Evolutionary conservation across 441 rosid genomes (phyloP).

Genomic region (Adansonia madagascariensis): DNA sequence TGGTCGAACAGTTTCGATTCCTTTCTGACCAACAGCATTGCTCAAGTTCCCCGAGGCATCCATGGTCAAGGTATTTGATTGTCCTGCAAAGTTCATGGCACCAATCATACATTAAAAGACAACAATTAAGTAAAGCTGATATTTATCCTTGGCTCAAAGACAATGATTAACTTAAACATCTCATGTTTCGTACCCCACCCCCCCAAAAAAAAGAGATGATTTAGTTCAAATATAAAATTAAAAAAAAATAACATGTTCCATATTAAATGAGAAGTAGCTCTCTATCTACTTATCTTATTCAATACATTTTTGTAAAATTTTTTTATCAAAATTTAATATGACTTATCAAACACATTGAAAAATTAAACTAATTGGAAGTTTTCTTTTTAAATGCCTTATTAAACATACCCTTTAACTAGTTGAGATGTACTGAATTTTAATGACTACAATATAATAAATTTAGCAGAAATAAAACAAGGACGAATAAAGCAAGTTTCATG

Average conservation of each 20-base stretch:
- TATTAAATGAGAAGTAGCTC: too few species aligned
- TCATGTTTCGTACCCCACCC: background rate
- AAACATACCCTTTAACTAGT: background rate
- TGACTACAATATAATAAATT: background rate
- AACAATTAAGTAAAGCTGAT: too few species aligned
- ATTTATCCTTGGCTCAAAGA: too few species aligned
- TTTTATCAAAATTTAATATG: too few species aligned
- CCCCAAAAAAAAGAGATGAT: background rate
- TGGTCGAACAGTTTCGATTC: conserved; percentile 35
- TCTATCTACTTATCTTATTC: background rate
- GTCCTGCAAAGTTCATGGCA: conserved; percentile 40
- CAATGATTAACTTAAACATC: too few species aligned
- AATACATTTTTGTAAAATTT: background rate
- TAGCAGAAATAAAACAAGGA: background rate
- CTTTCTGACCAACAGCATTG: conserved; percentile 33
- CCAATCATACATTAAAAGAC: background rate
- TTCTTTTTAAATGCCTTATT: background rate
- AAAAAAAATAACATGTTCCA: background rate
- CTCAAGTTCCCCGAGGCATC: conserved; percentile 19
- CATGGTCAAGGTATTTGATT: conserved; percentile 21
- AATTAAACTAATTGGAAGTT: background rate
- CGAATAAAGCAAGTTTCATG: background rate
- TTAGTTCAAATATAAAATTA: background rate
- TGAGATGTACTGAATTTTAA: background rate
- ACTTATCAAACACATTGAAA: background rate